Percentiles rank a stretch among this genome's conserved stretches.
Conservation (phyloP, 805 yeast genomes). For the Ogataea naganishii region DNA sequence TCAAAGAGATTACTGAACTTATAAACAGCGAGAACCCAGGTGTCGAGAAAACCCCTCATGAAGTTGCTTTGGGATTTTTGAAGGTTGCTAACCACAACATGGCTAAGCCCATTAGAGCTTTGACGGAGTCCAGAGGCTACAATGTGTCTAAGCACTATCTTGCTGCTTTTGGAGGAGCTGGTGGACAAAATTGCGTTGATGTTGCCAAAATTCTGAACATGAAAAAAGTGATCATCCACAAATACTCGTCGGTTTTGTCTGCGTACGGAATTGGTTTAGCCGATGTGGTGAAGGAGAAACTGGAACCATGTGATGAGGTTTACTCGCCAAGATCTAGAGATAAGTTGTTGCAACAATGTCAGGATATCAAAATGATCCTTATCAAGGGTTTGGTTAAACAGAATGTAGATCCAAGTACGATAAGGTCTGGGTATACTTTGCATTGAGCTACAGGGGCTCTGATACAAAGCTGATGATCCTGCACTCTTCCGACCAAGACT, state of each 20-base stretch:
- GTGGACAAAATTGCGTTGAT: slow-evolving; percentile 35
- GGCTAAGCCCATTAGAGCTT: slow-evolving; percentile 35
- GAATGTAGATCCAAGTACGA: slow-evolving; percentile 12
- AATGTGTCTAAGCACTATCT: slow-evolving; percentile 30
- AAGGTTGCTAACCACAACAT: slow-evolving; percentile 32
- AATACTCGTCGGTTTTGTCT: slow-evolving; percentile 33
- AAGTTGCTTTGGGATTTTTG: slow-evolving; percentile 33
- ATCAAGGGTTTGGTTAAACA: slow-evolving; percentile 20
- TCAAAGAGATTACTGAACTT: slow-evolving; percentile 23
- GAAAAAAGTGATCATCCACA: slow-evolving; percentile 29
- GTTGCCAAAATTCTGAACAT: slow-evolving; percentile 30
- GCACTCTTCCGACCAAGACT: slow-evolving; percentile 19
- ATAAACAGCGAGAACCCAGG: slow-evolving; percentile 24
- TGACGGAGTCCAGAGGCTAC: slow-evolving; percentile 35
- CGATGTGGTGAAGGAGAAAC: slow-evolving; percentile 19
- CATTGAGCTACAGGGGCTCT: slow-evolving; percentile 31
- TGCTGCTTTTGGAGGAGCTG: slow-evolving; percentile 39
- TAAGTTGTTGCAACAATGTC: slow-evolving; percentile 9
- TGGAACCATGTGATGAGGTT: slow-evolving; percentile 12
- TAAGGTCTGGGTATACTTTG: slow-evolving; percentile 3
- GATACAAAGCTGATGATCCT: slow-evolving; percentile 64
- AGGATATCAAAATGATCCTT: slow-evolving; percentile 8
- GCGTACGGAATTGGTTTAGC: slow-evolving; percentile 37
- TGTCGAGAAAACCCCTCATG: slow-evolving; percentile 40
- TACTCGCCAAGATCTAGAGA: slow-evolving; percentile 6